Conservation (phyloP, 2,329 filamentous ascomycete species). For the Davidsoniella eucalypti region DNA sequence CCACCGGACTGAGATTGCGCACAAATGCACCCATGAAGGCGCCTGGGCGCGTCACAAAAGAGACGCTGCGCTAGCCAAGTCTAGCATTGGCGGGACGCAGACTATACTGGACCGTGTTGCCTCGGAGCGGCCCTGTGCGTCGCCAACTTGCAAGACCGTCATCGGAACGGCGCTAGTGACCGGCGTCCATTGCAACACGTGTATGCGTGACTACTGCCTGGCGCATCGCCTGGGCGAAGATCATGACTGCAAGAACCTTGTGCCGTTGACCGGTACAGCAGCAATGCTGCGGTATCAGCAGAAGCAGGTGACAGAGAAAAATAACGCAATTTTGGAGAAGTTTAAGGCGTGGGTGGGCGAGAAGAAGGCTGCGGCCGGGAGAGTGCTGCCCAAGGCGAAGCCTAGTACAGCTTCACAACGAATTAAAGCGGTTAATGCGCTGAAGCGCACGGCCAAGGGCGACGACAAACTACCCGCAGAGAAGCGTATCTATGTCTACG, state of each 20-base stretch:
- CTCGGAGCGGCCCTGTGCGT: slow-evolving; percentile 51
- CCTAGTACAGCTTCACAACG: slow-evolving; percentile 47
- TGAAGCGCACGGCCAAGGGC: slow-evolving; percentile 82
- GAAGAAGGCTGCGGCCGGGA: slow-evolving; percentile 47
- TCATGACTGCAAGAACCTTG: slow-evolving; percentile 67
- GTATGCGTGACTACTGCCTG: slow-evolving; percentile 60
- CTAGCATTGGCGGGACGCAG: slow-evolving; percentile 37
- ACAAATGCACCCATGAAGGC: slow-evolving; percentile 47
- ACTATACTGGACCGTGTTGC: slow-evolving; percentile 34
- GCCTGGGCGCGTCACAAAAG: slow-evolving; percentile 45
- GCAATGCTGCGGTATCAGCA: slow-evolving; percentile 28
- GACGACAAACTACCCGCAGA: slow-evolving; percentile 65
- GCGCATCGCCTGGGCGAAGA: slow-evolving; percentile 64
- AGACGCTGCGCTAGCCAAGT: slow-evolving; percentile 34
- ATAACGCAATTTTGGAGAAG: slow-evolving; percentile 60
- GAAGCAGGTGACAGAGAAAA: slow-evolving; percentile 38
- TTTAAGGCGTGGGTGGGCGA: slow-evolving; percentile 66
- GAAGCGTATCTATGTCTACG: slow-evolving; percentile 77
- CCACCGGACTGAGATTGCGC: slow-evolving; percentile 72
- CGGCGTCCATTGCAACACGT: slow-evolving; percentile 53
- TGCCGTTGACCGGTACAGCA: slow-evolving; percentile 28
- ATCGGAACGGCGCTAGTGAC: slow-evolving; percentile 52
- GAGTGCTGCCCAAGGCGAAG: slow-evolving; percentile 45
- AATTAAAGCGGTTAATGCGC: slow-evolving; percentile 51
- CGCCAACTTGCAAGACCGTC: slow-evolving; percentile 48